phyloP scores from a whole-genome alignment of 352 stramenopile species.

The Pythium oligandrum region DNA sequence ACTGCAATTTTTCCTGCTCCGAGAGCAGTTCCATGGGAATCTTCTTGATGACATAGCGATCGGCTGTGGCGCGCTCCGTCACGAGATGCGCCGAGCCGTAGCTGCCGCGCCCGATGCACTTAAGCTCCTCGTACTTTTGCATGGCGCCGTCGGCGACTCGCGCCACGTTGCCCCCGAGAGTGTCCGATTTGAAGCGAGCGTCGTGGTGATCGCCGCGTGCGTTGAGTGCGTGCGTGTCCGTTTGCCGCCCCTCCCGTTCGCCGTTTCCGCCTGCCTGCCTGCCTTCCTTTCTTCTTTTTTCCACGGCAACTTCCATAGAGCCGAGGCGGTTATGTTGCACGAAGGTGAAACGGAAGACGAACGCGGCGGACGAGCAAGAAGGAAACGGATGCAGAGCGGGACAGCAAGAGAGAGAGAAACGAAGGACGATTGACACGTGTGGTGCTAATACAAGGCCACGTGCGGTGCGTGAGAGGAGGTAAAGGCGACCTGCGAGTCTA shows the following conservation, averaged over 20 bases:
- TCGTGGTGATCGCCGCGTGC: too few relatives aligned
- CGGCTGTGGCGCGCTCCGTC: slow-evolving; percentile 25
- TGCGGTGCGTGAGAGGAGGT: too few relatives aligned
- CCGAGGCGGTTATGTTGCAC: slow-evolving; percentile 19
- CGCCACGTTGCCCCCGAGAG: background rate
- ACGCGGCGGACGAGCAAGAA: too few relatives aligned
- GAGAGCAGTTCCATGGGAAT: slow-evolving; percentile 82
- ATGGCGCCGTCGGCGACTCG: slow-evolving; percentile 19
- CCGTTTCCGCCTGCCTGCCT: background rate
- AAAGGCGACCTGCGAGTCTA: too few relatives aligned
- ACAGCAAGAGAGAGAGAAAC: too few relatives aligned
- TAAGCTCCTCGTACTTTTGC: slow-evolving; percentile 73
- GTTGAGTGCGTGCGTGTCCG: background rate
- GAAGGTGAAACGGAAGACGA: slow-evolving; percentile 13
- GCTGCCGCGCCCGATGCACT: slow-evolving; percentile 72
- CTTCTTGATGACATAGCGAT: slow-evolving; percentile 80
- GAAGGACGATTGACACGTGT: too few relatives aligned
- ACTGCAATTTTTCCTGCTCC: slow-evolving; percentile 70
- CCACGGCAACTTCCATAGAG: slow-evolving; percentile 10
- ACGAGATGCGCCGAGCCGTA: slow-evolving; percentile 75
- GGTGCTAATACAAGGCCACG: too few relatives aligned
- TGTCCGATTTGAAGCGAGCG: too few relatives aligned
- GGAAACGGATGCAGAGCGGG: too few relatives aligned
- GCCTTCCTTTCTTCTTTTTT: slow-evolving; percentile 22
- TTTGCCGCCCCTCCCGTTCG: background rate